Base-by-base conservation (phyloP, 108 stramenopile genomes). In the Nannochloropsis salina region DNA sequence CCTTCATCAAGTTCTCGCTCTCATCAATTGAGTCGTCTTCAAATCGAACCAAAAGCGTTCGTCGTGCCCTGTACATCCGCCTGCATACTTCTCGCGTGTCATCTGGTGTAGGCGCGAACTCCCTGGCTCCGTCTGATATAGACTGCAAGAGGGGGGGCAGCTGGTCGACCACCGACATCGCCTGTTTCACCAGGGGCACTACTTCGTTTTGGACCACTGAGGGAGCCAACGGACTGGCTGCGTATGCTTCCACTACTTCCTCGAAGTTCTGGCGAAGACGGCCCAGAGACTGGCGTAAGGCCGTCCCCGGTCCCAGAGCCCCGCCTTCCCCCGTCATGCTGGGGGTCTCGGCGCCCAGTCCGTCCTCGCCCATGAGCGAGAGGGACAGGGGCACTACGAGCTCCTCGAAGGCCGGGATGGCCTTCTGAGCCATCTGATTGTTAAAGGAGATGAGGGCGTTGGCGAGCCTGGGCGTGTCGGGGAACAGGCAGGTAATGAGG, bases 401-500 rank as follows among this genome's bases (percentile, higher is more conserved):
- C 89, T 95, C 95, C 61, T 95, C 94, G 88, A 96, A 95, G 8
- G 83, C 86, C 80, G 96, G 96, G 8, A 96, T 93, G 3, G 95
- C 95, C 11, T 95, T 94, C 44, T 83, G 80, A 9, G 94, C 94
- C 3, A 93, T 94, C 87, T 94, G 93, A 91, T 97, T 96, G 91
- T 97, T 97, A 92, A 93, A 97, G 86, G 94, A 93, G 42, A 96
- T 87, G 21, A 95, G 84, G 6, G 95, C 95, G 90, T 96, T 96
- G 79, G 94, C 97, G 1, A 95, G 95, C 2, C 90, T 22, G 21
- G 90, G 97, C 41, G 95, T 96, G 86, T 96, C 96, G 43, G 97
- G 96, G 88, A 96, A 96, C 9, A 96, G 86, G 47, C 90, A 93
- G 18, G 94, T 95, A 82, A 97, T 95, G 43, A 97, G 89, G 82